Percentiles rank a stretch among this genome's conserved stretches.
These are phyloP conservation scores for Paramecium pentaurelia DNA, from an alignment of 73 alveolate genomes.

Conservation along the genomic window DNA sequence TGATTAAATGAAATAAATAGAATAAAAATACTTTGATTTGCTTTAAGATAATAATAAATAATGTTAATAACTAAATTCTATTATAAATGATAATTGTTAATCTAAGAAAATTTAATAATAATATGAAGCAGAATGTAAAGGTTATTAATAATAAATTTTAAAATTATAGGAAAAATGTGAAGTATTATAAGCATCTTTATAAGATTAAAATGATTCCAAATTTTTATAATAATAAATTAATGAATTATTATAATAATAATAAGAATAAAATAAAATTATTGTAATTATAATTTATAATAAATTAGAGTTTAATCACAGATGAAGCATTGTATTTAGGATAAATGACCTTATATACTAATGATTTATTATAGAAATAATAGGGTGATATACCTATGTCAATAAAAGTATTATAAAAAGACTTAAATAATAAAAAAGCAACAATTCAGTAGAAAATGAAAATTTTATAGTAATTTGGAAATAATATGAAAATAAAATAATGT, in stretches of 20 bases:
- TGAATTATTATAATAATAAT: background rate
- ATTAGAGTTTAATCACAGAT: background rate
- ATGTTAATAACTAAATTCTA: background rate
- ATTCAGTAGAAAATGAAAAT: background rate
- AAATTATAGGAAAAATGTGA: constrained; percentile 10
- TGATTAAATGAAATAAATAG: background rate
- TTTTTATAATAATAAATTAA: background rate
- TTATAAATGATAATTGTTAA: background rate
- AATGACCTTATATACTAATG: background rate
- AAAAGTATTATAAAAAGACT: background rate
- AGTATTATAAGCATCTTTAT: background rate
- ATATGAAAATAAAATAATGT: background rate
- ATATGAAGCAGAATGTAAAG: constrained; percentile 16
- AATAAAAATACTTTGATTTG: background rate
- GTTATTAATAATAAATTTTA: background rate
- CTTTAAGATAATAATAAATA: background rate
- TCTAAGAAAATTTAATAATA: background rate
- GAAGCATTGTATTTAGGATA: constrained; percentile 38
- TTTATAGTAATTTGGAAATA: background rate
- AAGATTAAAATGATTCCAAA: background rate
- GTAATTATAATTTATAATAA: background rate
- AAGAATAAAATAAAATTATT: background rate
- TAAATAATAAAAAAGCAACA: background rate
- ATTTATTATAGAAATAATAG: background rate
- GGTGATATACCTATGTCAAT: background rate